phyloP scores from a whole-genome alignment of 176 grass and related monocot genomes.

The Avena insularis region DNA sequence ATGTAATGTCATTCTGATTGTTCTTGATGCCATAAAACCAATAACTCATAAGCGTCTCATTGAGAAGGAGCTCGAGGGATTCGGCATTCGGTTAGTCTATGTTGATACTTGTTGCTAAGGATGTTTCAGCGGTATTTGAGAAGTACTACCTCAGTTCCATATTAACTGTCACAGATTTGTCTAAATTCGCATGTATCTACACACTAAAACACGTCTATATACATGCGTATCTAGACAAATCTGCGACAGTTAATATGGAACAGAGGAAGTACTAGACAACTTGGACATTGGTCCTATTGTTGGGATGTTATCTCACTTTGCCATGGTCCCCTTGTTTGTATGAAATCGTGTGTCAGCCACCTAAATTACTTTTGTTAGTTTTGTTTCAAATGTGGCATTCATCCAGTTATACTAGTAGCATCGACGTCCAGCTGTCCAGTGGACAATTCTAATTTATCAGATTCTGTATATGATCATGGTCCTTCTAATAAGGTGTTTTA shows the following conservation, averaged over 20 bases:
- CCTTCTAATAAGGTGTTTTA: not conserved
- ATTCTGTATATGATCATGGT: not conserved
- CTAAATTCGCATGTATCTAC: no score
- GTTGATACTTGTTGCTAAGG: not conserved
- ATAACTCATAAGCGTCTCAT: conserved; percentile 99
- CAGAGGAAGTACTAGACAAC: not conserved
- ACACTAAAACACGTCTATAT: no score
- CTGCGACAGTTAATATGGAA: no score
- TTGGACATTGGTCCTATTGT: not conserved
- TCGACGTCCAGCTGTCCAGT: not conserved
- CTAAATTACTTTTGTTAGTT: not conserved
- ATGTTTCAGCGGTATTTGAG: not conserved
- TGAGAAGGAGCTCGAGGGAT: conserved; percentile 97
- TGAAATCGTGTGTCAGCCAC: not conserved
- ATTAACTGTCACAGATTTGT: no score
- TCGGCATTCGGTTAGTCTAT: conserved; percentile 85
- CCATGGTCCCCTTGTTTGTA: not conserved
- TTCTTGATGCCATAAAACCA: conserved; percentile 97
- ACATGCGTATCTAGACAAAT: no score
- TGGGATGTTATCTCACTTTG: not conserved
- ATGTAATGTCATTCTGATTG: conserved; percentile 98
- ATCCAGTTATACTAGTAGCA: conserved; percentile 13
- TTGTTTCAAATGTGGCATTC: not conserved
- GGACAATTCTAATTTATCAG: not conserved
- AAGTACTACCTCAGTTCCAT: not conserved